Percentiles rank a stretch among this genome's conserved stretches.
phyloP scores from a whole-genome alignment of 1,139 yeast genomes.

The Suhomyces kunorum region DNA sequence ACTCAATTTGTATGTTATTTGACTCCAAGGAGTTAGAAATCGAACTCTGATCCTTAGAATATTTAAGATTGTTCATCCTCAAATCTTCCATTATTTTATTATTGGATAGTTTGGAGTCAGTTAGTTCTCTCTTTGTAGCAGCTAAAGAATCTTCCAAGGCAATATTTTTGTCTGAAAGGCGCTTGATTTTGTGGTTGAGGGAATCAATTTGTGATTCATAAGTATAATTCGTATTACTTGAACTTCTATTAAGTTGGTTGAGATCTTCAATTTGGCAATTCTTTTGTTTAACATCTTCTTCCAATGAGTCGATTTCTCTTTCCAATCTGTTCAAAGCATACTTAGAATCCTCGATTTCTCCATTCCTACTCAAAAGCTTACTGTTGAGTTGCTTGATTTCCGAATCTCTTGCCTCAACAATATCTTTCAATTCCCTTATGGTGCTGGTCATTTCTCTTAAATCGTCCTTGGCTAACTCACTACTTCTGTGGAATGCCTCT shows the following conservation, averaged over 20 bases:
- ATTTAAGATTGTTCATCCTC: not conserved
- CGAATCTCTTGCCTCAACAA: not conserved
- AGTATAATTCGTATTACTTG: conserved; percentile 9
- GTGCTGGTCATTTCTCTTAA: conserved; percentile 1
- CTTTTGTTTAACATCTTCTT: conserved; percentile 15
- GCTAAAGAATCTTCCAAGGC: conserved; percentile 10
- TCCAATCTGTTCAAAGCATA: conserved; percentile 12
- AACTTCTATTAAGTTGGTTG: conserved; percentile 9
- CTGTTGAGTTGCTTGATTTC: conserved; percentile 1
- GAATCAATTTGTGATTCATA: conserved; percentile 15
- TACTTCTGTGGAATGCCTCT: conserved; percentile 4
- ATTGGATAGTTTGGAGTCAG: conserved; percentile 2
- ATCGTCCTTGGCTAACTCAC: conserved; percentile 1
- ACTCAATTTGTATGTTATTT: not conserved
- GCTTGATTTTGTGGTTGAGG: conserved; percentile 12
- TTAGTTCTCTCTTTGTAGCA: conserved; percentile 6
- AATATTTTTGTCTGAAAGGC: conserved; percentile 10
- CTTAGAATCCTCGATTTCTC: conserved; percentile 6
- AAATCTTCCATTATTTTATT: conserved; percentile 5
- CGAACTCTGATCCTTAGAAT: not conserved
- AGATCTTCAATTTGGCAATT: conserved; percentile 16
- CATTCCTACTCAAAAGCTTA: conserved; percentile 1
- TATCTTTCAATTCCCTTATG: not conserved
- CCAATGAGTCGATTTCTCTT: conserved; percentile 15
- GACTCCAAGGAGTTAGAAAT: conserved; percentile 5